Conservation (phyloP, 2,329 filamentous ascomycete species). For the Furcasterigmium furcatum region DNA sequence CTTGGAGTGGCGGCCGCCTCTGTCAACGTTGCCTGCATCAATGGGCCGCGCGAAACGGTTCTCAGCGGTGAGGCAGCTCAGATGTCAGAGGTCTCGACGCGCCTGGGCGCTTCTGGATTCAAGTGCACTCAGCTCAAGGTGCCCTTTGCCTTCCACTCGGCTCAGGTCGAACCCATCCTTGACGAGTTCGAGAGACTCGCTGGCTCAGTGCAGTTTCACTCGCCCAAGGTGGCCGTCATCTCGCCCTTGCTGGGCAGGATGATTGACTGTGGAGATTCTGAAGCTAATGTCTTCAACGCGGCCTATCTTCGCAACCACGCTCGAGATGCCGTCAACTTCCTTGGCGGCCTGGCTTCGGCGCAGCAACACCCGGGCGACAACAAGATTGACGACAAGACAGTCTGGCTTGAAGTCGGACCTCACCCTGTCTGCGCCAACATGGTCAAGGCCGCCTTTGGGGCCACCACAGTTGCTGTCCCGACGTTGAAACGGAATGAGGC, state of each 20-base stretch:
- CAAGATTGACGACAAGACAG: constrained; percentile 57
- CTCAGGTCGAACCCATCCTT: constrained; percentile 51
- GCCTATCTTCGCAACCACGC: constrained; percentile 59
- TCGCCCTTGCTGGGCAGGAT: constrained; percentile 61
- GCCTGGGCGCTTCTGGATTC: constrained; percentile 25
- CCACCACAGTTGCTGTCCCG: constrained; percentile 47
- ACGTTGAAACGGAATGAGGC: constrained; percentile 63
- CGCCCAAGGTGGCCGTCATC: constrained; percentile 57
- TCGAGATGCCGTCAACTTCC: constrained; percentile 65
- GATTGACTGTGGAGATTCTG: constrained; percentile 24
- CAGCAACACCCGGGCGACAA: constrained; percentile 38
- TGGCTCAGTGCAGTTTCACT: constrained; percentile 29
- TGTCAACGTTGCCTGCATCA: constrained; percentile 66
- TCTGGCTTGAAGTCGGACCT: constrained; percentile 68
- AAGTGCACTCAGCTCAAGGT: constrained; percentile 45
- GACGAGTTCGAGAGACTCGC: constrained; percentile 53
- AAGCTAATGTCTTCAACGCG: constrained; percentile 44
- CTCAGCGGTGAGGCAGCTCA: constrained; percentile 46
- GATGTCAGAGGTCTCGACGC: constrained; percentile 39
- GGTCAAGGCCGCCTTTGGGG: constrained; percentile 56
- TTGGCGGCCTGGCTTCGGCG: constrained; percentile 52
- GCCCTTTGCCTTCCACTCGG: constrained; percentile 51
- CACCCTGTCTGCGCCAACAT: constrained; percentile 66
- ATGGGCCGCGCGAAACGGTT: constrained; percentile 72
- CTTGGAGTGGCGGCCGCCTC: constrained; percentile 36